These are phyloP conservation scores for Sporothrix variecibatus DNA, from an alignment of 2,329 filamentous ascomycete species.

Conservation along the genomic window DNA sequence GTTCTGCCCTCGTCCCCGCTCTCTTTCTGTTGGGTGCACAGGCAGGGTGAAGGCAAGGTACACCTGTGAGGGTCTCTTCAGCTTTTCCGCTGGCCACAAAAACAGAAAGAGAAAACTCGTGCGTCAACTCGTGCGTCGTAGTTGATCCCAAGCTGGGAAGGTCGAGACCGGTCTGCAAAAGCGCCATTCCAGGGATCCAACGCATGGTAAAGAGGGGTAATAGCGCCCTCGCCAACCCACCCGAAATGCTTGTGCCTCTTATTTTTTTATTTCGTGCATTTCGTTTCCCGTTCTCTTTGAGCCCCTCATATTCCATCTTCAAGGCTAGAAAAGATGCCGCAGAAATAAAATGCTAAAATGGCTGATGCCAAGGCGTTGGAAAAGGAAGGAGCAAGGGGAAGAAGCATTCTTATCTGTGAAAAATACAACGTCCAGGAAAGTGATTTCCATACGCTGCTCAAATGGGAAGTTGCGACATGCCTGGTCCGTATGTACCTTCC, in stretches of 20 bases:
- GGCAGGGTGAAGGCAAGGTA: no score
- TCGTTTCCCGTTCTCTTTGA: background rate
- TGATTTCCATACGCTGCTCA: background rate
- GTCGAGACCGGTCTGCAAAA: constrained; percentile 2
- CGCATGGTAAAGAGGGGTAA: constrained; percentile 6
- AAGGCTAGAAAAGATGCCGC: background rate
- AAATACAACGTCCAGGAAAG: background rate
- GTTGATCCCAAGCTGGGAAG: background rate
- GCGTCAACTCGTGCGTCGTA: background rate
- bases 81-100: no score
- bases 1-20: background rate
- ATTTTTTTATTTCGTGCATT: background rate
- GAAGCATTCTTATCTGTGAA: constrained; percentile 3
- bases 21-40: background rate
- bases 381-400: constrained; percentile 1
- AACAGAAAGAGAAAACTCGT: no score
- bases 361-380: background rate
- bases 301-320: background rate
- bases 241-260: constrained; percentile 14
- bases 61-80: background rate
- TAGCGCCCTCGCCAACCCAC: background rate
- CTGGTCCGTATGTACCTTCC: background rate
- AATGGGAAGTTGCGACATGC: background rate
- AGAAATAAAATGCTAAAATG: background rate
- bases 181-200: constrained; percentile 4